Conservation (phyloP, 2,329 filamentous ascomycete species). For the Madurella fahalii region DNA sequence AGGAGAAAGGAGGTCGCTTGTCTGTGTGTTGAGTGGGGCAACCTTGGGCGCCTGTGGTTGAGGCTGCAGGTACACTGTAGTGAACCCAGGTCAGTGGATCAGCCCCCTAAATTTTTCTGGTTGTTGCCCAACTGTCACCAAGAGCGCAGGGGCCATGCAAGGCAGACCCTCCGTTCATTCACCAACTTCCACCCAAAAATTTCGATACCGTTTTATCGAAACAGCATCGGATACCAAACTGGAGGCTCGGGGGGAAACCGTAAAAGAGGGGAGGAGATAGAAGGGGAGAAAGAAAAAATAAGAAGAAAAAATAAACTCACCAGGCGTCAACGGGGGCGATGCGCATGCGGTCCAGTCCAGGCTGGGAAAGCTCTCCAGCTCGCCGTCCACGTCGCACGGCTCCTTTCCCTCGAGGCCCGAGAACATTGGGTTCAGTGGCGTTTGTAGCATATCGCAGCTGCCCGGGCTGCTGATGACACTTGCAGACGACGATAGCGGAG, state of each 20-base stretch:
- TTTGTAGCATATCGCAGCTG: slow-evolving; percentile 70
- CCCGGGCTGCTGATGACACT: slow-evolving; percentile 85
- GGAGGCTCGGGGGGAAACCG: too few relatives aligned
- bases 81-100: slow-evolving; percentile 33
- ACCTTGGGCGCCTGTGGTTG: slow-evolving; percentile 45
- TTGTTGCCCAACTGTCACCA: neutral
- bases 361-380: slow-evolving; percentile 66
- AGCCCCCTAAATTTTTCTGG: slow-evolving; percentile 12
- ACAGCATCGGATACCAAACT: neutral
- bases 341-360: slow-evolving; percentile 72
- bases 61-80: slow-evolving; percentile 44
- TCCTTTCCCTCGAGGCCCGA: slow-evolving; percentile 69
- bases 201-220: too few relatives aligned
- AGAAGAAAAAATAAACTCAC: slow-evolving; percentile 52
- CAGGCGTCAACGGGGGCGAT: slow-evolving; percentile 85
- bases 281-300: neutral
- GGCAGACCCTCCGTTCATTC: too few relatives aligned
- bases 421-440: slow-evolving; percentile 77
- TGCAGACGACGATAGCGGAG: slow-evolving; percentile 77
- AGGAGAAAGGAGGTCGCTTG: slow-evolving; percentile 68
- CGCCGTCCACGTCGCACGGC: slow-evolving; percentile 64
- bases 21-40: slow-evolving; percentile 58
- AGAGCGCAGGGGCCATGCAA: too few relatives aligned
- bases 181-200: too few relatives aligned
- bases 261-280: too few relatives aligned